A percentile compares a stretch with the other conserved stretches of the same genome.
phyloP scores from a whole-genome alignment of 2,329 filamentous ascomycete genomes.

The Penicillium sclerotigenum region DNA sequence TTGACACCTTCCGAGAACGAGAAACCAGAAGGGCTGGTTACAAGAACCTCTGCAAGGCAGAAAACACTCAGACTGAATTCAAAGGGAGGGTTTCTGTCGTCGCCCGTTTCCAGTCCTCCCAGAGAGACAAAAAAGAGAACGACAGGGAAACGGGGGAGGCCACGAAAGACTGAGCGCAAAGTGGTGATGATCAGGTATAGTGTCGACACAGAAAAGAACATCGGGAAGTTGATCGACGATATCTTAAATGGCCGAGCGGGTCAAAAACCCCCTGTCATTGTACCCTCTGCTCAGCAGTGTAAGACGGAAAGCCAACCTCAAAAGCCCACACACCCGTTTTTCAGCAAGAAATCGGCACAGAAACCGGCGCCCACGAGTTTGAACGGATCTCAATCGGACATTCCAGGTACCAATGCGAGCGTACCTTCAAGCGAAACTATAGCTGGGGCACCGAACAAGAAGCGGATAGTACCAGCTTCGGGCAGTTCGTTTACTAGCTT shows the following conservation, averaged over 20 bases:
- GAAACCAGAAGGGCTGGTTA: neutral
- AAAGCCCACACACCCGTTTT: slow-evolving; percentile 66
- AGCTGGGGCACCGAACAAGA: neutral
- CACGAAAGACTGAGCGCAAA: slow-evolving; percentile 21
- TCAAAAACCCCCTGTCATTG: slow-evolving; percentile 22
- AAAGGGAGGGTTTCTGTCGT: slow-evolving; percentile 45
- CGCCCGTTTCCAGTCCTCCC: slow-evolving; percentile 27
- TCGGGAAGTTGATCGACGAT: slow-evolving; percentile 61
- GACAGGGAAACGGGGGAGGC: slow-evolving; percentile 36
- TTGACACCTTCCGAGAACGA: neutral
- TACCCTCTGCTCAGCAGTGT: slow-evolving; percentile 1
- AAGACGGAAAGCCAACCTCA: slow-evolving; percentile 26
- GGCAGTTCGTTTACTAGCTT: slow-evolving; percentile 14
- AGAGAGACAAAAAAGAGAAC: slow-evolving; percentile 16
- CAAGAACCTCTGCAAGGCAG: slow-evolving; percentile 41
- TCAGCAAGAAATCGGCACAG: slow-evolving; percentile 54
- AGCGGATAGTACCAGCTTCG: neutral
- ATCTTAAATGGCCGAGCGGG: slow-evolving; percentile 52
- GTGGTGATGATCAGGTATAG: slow-evolving; percentile 62
- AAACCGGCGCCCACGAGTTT: slow-evolving; percentile 8
- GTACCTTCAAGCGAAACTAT: neutral
- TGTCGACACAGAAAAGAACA: slow-evolving; percentile 42
- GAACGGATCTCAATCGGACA: neutral
- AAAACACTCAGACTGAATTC: slow-evolving; percentile 48
- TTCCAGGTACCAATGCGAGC: neutral